Evolutionary conservation across 345 rosid genomes (phyloP).

Genomic region (Populus deltoides): DNA sequence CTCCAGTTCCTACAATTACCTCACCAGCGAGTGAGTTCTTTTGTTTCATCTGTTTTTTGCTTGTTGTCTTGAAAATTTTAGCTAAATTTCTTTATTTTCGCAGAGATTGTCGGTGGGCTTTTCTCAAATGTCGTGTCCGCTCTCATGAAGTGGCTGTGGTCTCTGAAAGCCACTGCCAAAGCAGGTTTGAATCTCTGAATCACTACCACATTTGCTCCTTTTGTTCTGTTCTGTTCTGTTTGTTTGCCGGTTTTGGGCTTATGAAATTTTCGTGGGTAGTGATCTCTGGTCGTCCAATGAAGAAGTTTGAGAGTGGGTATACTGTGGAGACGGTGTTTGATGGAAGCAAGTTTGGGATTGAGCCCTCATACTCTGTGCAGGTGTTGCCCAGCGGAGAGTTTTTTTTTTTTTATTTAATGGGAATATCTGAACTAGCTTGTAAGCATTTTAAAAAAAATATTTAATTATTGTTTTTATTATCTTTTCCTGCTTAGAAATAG

Average conservation of each 20-base stretch:
- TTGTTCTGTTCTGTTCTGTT: not conserved
- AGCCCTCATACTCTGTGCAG: conserved; percentile 68
- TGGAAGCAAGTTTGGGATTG: conserved; percentile 94
- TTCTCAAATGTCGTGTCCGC: conserved; percentile 67
- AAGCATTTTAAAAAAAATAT: too few species aligned
- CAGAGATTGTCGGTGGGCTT: conserved; percentile 76
- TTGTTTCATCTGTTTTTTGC: conserved; percentile 11
- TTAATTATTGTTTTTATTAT: too few species aligned
- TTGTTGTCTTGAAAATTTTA: not conserved
- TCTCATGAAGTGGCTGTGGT: conserved; percentile 82
- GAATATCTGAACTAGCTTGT: too few species aligned
- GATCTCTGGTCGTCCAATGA: conserved; percentile 74
- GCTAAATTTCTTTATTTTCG: conserved; percentile 22
- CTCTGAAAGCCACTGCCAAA: conserved; percentile 81
- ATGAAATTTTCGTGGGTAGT: conserved; percentile 34
- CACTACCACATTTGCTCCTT: not conserved
- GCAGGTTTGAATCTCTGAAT: conserved; percentile 53
- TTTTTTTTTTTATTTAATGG: too few species aligned
- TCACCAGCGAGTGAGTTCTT: conserved; percentile 64
- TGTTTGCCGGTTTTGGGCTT: not conserved
- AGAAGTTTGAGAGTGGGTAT: conserved; percentile 93
- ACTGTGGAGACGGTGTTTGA: conserved; percentile 94
- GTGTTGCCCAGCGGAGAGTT: conserved; percentile 81
- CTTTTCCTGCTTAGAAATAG: too few species aligned
- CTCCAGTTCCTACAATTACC: conserved; percentile 59